A percentile compares a stretch with the other conserved stretches of the same genome.
Evolutionary conservation across 2,329 filamentous ascomycete species (phyloP).

Genomic region (Fulvia fulva): DNA sequence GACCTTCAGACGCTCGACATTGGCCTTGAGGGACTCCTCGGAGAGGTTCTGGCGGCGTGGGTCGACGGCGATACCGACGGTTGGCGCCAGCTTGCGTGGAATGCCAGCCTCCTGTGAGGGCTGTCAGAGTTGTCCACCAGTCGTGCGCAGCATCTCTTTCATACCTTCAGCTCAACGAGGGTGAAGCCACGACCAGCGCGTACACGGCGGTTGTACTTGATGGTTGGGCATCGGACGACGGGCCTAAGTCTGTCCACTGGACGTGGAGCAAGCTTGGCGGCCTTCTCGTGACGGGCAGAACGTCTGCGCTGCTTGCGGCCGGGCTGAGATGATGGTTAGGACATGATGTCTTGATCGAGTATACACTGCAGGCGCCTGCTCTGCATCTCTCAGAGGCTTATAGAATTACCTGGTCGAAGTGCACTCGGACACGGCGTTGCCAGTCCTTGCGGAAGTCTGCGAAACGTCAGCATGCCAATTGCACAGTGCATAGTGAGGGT

Average conservation of each 20-base stretch:
- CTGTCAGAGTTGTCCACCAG: conserved; percentile 13
- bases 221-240: conserved; percentile 91
- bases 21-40: conserved; percentile 89
- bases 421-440: conserved; percentile 97
- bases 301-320: conserved; percentile 94
- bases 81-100: conserved; percentile 86
- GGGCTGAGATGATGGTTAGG: conserved; percentile 55
- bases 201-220: conserved; percentile 98
- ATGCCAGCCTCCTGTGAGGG: conserved; percentile 79
- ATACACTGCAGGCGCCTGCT: conserved; percentile 48
- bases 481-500: neutral
- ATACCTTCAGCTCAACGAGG: conserved; percentile 95
- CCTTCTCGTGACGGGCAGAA: conserved; percentile 88
- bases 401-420: conserved; percentile 95
- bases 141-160: neutral
- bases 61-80: conserved; percentile 97
- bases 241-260: conserved; percentile 96
- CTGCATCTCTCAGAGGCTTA: conserved; percentile 34
- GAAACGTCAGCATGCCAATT: conserved; percentile 14
- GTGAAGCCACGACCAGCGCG: conserved; percentile 97
- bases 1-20: conserved; percentile 96
- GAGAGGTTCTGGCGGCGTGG: conserved; percentile 94
- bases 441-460: conserved; percentile 99
- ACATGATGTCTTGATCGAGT: conserved; percentile 1
- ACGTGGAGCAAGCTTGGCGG: conserved; percentile 88